Evolutionary conservation across 805 yeast species (phyloP).

Genomic region (Sugiyamaella boreocaroliniensis): DNA sequence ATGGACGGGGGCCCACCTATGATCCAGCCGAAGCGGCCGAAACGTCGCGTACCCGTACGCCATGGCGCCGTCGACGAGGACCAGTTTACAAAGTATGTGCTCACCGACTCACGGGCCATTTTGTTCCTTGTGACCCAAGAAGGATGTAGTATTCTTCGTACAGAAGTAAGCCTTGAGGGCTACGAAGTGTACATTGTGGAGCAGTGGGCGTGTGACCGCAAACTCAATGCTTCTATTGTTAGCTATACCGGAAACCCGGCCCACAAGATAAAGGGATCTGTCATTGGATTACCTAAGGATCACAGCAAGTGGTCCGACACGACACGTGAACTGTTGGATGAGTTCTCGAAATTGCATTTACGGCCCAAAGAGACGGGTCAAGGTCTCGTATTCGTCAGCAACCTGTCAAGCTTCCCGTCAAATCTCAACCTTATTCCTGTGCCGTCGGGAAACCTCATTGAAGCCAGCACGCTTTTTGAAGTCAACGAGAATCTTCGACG

Average conservation of each 20-base stretch:
- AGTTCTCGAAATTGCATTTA: slow-evolving; percentile 58
- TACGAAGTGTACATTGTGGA: slow-evolving; percentile 89
- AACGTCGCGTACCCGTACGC: background rate
- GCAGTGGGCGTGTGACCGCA: slow-evolving; percentile 82
- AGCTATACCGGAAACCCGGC: slow-evolving; percentile 77
- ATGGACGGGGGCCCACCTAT: background rate
- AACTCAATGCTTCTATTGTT: slow-evolving; percentile 60
- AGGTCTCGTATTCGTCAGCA: slow-evolving; percentile 70
- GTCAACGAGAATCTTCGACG: slow-evolving; percentile 73
- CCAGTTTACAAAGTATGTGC: slow-evolving; percentile 18
- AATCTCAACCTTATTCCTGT: slow-evolving; percentile 65
- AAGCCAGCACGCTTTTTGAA: slow-evolving; percentile 51
- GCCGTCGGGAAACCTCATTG: slow-evolving; percentile 34
- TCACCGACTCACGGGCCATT: slow-evolving; percentile 27
- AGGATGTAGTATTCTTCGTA: slow-evolving; percentile 30
- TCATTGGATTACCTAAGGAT: slow-evolving; percentile 47
- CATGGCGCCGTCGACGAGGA: background rate
- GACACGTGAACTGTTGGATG: slow-evolving; percentile 57
- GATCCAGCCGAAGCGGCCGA: background rate
- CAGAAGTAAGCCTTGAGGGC: slow-evolving; percentile 52
- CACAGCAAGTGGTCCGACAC: slow-evolving; percentile 43
- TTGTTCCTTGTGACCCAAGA: slow-evolving; percentile 21
- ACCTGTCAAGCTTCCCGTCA: slow-evolving; percentile 74
- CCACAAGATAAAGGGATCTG: slow-evolving; percentile 56
- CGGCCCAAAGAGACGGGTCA: slow-evolving; percentile 56